These are phyloP conservation scores for Solanum habrochaites DNA, from an alignment of 257 asterid genomes.

Conservation along the genomic window DNA sequence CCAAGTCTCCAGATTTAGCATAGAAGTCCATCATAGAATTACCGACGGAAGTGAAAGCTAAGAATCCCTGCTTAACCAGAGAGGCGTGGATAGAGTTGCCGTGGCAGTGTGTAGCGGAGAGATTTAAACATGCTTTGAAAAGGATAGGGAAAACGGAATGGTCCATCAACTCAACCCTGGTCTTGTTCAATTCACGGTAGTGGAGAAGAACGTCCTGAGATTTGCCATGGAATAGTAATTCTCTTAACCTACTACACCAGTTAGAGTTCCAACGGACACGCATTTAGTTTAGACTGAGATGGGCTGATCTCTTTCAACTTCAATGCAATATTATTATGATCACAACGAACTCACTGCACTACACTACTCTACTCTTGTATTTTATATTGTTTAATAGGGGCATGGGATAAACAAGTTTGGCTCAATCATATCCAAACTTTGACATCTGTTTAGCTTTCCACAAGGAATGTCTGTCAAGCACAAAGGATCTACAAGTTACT, in stretches of 20 bases:
- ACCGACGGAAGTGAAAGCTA: constrained; percentile 37
- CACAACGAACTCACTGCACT: background rate
- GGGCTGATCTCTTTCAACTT: background rate
- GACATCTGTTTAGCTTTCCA: background rate
- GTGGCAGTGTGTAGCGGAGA: constrained; percentile 7
- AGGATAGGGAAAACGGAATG: constrained; percentile 48
- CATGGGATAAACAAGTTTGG: background rate
- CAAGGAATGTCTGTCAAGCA: background rate
- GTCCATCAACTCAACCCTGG: constrained; percentile 32
- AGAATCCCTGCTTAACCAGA: constrained; percentile 54
- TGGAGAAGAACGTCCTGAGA: constrained; percentile 44
- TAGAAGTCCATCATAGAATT: constrained; percentile 73
- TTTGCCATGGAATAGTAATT: constrained; percentile 29
- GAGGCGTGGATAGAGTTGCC: constrained; percentile 56
- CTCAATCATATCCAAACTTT: background rate
- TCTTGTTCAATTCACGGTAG: constrained; percentile 25
- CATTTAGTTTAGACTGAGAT: constrained; percentile 5
- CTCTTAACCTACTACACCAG: constrained; percentile 31
- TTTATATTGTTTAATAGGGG: background rate
- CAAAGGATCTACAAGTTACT: background rate
- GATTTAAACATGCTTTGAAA: constrained; percentile 47
- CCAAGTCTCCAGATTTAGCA: constrained; percentile 45
- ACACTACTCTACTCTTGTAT: background rate
- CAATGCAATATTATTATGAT: background rate
- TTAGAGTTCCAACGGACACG: constrained; percentile 24